phyloP scores from a whole-genome alignment of 2,329 filamentous ascomycete genomes.

The Escovopsis sp. region DNA sequence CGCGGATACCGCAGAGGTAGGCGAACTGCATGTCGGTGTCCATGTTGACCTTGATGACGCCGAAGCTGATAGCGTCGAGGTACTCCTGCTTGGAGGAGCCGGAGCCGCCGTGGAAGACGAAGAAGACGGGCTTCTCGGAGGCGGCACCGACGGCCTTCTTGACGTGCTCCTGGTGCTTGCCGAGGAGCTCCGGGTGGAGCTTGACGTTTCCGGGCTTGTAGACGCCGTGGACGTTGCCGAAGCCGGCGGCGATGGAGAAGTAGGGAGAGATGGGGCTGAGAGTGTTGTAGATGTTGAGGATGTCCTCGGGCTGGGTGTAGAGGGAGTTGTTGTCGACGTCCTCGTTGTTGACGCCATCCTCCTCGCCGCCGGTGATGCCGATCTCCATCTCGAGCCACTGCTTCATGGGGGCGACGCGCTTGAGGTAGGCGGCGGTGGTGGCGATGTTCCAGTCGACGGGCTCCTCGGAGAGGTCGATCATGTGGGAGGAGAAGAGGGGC shows the following conservation, averaged over 20 bases:
- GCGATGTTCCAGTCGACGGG: conserved; percentile 76
- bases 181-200: conserved; percentile 87
- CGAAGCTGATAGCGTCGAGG: conserved; percentile 72
- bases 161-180: conserved; percentile 91
- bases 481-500: conserved; percentile 91
- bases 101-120: conserved; percentile 98
- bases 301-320: conserved; percentile 96
- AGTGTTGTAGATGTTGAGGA: conserved; percentile 78
- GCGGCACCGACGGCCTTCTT: conserved; percentile 58
- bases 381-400: conserved; percentile 97
- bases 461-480: conserved; percentile 97
- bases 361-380: conserved; percentile 84
- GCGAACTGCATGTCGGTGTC: conserved; percentile 97
- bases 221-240: conserved; percentile 98
- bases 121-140: conserved; percentile 87
- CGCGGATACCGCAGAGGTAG: conserved; percentile 81
- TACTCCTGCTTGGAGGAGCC: conserved; percentile 86
- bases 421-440: conserved; percentile 84
- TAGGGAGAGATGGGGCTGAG: conserved; percentile 78
- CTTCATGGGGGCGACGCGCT: conserved; percentile 91
- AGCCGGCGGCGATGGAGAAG: conserved; percentile 96
- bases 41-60: conserved; percentile 98
- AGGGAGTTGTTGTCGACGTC: conserved; percentile 90
- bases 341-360: conserved; percentile 98
- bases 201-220: conserved; percentile 98